phyloP scores from a whole-genome alignment of 306 rosid species.

The Cucurbita argyrosperma region DNA sequence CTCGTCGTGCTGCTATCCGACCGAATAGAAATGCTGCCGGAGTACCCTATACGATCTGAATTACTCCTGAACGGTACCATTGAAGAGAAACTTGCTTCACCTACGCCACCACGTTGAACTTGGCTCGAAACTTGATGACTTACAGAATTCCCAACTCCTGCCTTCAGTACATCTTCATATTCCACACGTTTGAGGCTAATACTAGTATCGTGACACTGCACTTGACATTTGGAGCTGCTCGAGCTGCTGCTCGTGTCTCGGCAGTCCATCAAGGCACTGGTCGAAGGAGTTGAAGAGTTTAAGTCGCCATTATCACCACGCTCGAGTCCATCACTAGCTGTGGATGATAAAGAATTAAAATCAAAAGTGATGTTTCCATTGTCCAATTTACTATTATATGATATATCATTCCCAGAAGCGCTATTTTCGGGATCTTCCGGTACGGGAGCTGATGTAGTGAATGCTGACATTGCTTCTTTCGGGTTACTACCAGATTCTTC shows the following conservation, averaged over 20 bases:
- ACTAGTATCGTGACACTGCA: constrained; percentile 14
- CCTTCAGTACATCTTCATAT: neutral
- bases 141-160: constrained; percentile 8
- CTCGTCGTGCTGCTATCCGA: constrained; percentile 96
- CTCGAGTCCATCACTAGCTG: constrained; percentile 22
- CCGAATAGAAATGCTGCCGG: constrained; percentile 78
- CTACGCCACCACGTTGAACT: constrained; percentile 13
- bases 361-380: constrained; percentile 18
- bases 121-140: constrained; percentile 16
- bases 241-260: constrained; percentile 13
- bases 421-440: constrained; percentile 17
- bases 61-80: constrained; percentile 25
- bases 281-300: constrained; percentile 8
- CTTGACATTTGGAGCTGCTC: constrained; percentile 15
- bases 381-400: constrained; percentile 19
- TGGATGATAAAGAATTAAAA: constrained; percentile 17
- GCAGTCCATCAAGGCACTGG: constrained; percentile 21
- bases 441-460: constrained; percentile 1
- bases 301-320: constrained; percentile 10
- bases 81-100: constrained; percentile 48
- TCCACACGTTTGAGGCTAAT: constrained; percentile 8
- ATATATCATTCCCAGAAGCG: neutral
- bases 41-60: constrained; percentile 53
- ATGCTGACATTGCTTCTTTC: neutral
- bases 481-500: neutral